Conservation (phyloP, 1,139 yeast genomes). For the Hansenula sp. region DNA sequence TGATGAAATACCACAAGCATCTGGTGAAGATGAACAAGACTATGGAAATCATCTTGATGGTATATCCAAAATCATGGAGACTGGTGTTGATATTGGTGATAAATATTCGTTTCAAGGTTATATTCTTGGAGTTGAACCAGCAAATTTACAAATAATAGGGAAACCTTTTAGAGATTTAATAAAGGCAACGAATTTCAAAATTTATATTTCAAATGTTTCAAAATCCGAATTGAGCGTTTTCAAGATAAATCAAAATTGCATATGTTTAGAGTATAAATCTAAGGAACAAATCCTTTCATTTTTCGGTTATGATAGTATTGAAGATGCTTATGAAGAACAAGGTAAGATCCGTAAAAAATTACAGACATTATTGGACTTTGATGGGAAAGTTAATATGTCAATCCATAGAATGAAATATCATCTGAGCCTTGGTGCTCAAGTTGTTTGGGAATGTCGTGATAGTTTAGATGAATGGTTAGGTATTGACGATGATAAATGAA, state of each 20-base stretch:
- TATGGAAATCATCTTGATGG: constrained; percentile 1
- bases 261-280: constrained; percentile 11
- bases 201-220: constrained; percentile 12
- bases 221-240: constrained; percentile 1
- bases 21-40: neutral
- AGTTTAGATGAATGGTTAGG: constrained; percentile 9
- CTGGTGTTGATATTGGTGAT: neutral
- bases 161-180: constrained; percentile 9
- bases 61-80: constrained; percentile 2
- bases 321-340: neutral
- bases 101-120: constrained; percentile 7
- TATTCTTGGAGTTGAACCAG: constrained; percentile 14
- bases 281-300: constrained; percentile 11
- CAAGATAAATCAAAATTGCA: constrained; percentile 12
- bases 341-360: constrained; percentile 2
- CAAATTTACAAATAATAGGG: constrained; percentile 8
- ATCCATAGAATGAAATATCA: constrained; percentile 3
- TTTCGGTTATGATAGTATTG: constrained; percentile 7
- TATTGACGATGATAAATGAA: neutral
- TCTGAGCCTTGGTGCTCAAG: constrained; percentile 8
- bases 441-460: constrained; percentile 11
- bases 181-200: constrained; percentile 10
- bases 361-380: neutral
- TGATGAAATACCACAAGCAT: no score
- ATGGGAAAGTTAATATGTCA: neutral